These are phyloP conservation scores for Chenopodium album DNA, from an alignment of 148 eudicot species.

Conservation along the genomic window DNA sequence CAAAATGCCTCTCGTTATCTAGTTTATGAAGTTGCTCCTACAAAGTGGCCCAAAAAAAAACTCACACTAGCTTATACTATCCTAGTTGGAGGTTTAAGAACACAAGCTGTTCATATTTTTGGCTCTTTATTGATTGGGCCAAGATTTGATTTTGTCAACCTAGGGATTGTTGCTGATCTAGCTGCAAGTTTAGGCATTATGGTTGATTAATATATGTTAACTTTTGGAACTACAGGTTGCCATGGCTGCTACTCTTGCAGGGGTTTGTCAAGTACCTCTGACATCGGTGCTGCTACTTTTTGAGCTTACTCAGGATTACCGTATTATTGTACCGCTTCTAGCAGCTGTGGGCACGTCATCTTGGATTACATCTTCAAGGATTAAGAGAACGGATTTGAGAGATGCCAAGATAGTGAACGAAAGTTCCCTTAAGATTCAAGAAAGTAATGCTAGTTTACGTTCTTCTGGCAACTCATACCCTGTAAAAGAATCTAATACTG, in stretches of 20 bases:
- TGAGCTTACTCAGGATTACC: slow-evolving; percentile 90
- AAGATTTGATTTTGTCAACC: not conserved
- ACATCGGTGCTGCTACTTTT: slow-evolving; percentile 92
- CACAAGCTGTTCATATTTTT: not conserved
- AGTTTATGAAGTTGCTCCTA: not conserved
- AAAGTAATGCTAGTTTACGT: slow-evolving; percentile 22
- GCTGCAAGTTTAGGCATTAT: not conserved
- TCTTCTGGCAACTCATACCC: slow-evolving; percentile 24
- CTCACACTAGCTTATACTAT: not conserved
- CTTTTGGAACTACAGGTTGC: slow-evolving; percentile 61
- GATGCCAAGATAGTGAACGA: slow-evolving; percentile 31
- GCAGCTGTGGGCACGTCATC: slow-evolving; percentile 92
- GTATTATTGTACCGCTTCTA: slow-evolving; percentile 87
- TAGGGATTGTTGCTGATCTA: not conserved
- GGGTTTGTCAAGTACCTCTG: slow-evolving; percentile 92
- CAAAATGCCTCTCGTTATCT: not conserved
- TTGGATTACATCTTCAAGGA: slow-evolving; percentile 76
- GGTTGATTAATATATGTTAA: slow-evolving; percentile 12
- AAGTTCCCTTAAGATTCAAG: slow-evolving; percentile 16
- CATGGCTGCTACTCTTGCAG: slow-evolving; percentile 99
- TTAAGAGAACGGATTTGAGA: slow-evolving; percentile 35
- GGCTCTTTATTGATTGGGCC: not conserved
- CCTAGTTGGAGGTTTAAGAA: not conserved
- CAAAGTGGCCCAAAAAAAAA: not conserved
- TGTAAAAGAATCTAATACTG: slow-evolving; percentile 26